A percentile compares a stretch with the other conserved stretches of the same genome.
These are phyloP conservation scores for Penicillium brevicompactum DNA, from an alignment of 2,329 filamentous ascomycete genomes.

Conservation along the genomic window DNA sequence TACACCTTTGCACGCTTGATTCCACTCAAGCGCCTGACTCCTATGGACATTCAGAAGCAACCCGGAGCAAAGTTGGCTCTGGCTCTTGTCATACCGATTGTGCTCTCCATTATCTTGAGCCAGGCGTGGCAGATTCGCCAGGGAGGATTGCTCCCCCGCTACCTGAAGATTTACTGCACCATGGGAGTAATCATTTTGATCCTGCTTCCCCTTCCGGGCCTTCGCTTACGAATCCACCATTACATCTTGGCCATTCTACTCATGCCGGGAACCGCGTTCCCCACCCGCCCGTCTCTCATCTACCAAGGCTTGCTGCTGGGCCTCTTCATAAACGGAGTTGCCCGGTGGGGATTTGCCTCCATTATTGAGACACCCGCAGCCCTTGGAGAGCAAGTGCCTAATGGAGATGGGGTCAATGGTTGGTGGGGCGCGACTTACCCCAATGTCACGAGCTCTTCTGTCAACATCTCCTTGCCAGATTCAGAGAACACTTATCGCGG, in stretches of 20 bases:
- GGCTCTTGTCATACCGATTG: constrained; percentile 71
- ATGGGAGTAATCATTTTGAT: constrained; percentile 69
- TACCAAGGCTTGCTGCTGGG: constrained; percentile 91
- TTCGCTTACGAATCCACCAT: constrained; percentile 88
- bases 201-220: constrained; percentile 70
- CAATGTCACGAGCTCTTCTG: constrained; percentile 55
- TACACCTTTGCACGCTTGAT: constrained; percentile 89
- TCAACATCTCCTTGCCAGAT: constrained; percentile 48
- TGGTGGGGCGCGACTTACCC: constrained; percentile 48
- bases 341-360: constrained; percentile 89
- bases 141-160: constrained; percentile 76
- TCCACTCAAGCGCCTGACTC: constrained; percentile 87
- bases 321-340: constrained; percentile 90
- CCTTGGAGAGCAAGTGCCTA: constrained; percentile 56
- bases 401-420: constrained; percentile 47
- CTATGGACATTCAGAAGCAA: constrained; percentile 84
- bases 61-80: constrained; percentile 85
- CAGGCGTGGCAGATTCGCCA: constrained; percentile 86
- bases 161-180: constrained; percentile 75
- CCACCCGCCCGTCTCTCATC: constrained; percentile 78
- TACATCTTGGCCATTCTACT: constrained; percentile 88
- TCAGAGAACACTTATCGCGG: constrained; percentile 34
- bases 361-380: constrained; percentile 79
- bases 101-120: constrained; percentile 68
- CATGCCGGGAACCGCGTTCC: constrained; percentile 83